Evolutionary conservation across 352 stramenopile genomes (phyloP), one percentile per base, ranked within the genome.

Genomic region (Pythium phragmitis): DNA sequence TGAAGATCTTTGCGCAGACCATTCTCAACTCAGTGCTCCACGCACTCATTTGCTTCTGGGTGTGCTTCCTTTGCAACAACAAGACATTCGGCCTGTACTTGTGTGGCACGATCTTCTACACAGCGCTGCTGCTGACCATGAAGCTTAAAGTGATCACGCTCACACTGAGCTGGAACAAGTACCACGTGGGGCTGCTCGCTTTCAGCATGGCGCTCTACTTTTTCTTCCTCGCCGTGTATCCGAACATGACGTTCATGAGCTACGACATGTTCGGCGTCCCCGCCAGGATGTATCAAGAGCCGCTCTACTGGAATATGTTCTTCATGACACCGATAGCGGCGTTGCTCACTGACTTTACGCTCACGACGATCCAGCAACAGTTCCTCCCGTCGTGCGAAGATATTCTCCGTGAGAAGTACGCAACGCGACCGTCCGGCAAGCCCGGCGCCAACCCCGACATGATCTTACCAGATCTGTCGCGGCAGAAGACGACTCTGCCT

Each of bases 121-220:
- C 81, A 45, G 65, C 74, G 28, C 63, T 92, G 48, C 69, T 92
- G 13, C 62, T 63, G 58, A 88, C 83, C 3, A 89, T 89, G 81
- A 88, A 87, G 30, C 68, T 84, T 42, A 91, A 92, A 60, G 81
- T 92, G 12, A 65, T 83, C 55, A 65, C 83, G 41, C 73, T 89
- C 17, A 82, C 80, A 26, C 70, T 87, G 33, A 79, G 68, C 43
- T 89, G 80, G 77, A 91, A 76, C 54, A 84, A 79, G 64, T 89
- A 83, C 54, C 82, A 89, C 64, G 2, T 77, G 16, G 39, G 43
- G 5, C 67, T 89, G 21, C 56, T 92, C 46, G 53, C 37, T 0
- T 91, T 92, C 63, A 89, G 79, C 43, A 54, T 79, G 11, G 50
- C 46, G 37, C 73, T 92, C 36, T 92, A 78, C 57, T 72, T 79